Conservation (phyloP, 208 protist genomes). For the Borovskyia barvae region DNA sequence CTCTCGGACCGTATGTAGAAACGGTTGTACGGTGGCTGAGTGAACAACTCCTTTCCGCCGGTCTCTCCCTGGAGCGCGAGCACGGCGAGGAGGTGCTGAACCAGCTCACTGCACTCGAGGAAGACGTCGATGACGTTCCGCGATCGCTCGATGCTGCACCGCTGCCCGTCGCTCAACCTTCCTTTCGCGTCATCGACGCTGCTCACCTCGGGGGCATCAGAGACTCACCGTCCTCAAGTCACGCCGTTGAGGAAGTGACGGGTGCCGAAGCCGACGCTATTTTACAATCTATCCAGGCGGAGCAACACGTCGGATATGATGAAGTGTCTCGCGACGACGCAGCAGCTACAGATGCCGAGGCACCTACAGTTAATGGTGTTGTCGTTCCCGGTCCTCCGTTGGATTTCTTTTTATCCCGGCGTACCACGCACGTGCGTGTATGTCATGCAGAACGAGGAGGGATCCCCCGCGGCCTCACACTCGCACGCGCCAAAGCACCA, state of each 20-base stretch:
- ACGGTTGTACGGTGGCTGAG: slow-evolving; percentile 31
- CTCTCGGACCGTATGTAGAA: slow-evolving; percentile 39
- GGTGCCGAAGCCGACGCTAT: slow-evolving; percentile 18
- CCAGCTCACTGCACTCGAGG: slow-evolving; percentile 19
- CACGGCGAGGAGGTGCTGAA: slow-evolving; percentile 21
- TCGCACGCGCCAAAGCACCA: slow-evolving; percentile 17
- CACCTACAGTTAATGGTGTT: no score
- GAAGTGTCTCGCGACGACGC: no score
- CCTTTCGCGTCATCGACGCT: slow-evolving; percentile 25
- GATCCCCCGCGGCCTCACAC: slow-evolving; percentile 37
- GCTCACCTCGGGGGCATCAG: not conserved
- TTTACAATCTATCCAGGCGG: slow-evolving; percentile 10
- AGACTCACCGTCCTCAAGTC: not conserved
- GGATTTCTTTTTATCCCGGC: slow-evolving; percentile 34
- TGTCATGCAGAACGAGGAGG: slow-evolving; percentile 46
- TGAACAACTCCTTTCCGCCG: slow-evolving; percentile 44
- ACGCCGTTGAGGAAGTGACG: slow-evolving; percentile 6
- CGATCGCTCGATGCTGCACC: slow-evolving; percentile 10
- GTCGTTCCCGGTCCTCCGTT: no score
- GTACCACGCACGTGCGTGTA: slow-evolving; percentile 29
- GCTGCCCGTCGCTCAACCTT: slow-evolving; percentile 1
- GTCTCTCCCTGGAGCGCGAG: slow-evolving; percentile 33
- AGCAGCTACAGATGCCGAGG: no score
- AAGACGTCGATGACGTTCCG: slow-evolving; percentile 2
- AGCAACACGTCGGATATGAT: not conserved